Evolutionary conservation across 495 filamentous ascomycete genomes (phyloP).

Genomic region (Penicillium steckii): DNA sequence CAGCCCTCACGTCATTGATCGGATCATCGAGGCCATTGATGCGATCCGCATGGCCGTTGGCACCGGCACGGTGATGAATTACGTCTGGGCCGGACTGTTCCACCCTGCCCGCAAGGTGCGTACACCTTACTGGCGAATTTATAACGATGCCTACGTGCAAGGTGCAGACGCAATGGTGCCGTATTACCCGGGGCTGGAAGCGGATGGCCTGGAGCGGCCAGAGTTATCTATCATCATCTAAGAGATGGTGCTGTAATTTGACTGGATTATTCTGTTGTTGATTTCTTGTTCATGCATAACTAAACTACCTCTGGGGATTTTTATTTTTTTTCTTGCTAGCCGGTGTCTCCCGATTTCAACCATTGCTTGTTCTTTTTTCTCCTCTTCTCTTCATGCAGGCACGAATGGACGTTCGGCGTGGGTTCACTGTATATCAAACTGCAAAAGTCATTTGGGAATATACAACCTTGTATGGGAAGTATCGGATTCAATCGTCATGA

Average conservation of each 20-base stretch:
- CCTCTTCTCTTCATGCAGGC: constrained; percentile 14
- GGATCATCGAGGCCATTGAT: constrained; percentile 94
- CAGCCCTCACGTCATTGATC: constrained; percentile 96
- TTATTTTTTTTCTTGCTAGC: constrained; percentile 21
- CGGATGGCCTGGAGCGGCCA: constrained; percentile 68
- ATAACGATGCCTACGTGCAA: constrained; percentile 97
- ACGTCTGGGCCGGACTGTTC: constrained; percentile 96
- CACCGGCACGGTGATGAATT: constrained; percentile 89
- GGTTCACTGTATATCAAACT: constrained; percentile 26
- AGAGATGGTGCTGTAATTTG: constrained; percentile 21
- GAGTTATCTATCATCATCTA: constrained; percentile 85
- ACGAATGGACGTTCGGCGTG: constrained; percentile 28
- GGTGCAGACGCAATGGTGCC: constrained; percentile 92
- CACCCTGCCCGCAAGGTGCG: constrained; percentile 94
- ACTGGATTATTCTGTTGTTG: constrained; percentile 17
- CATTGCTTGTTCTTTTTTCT: constrained; percentile 12
- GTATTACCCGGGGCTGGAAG: constrained; percentile 83
- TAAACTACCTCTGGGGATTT: constrained; percentile 11
- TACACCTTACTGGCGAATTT: constrained; percentile 88
- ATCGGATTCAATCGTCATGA: no score
- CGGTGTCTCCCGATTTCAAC: constrained; percentile 13
- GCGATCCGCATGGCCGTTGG: constrained; percentile 94
- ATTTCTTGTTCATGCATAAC: constrained; percentile 16
- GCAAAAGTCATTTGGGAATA: constrained; percentile 19
- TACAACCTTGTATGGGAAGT: no score